Evolutionary conservation across 129 eudicot genomes (phyloP).

Genomic region (Saposhnikovia divaricata): DNA sequence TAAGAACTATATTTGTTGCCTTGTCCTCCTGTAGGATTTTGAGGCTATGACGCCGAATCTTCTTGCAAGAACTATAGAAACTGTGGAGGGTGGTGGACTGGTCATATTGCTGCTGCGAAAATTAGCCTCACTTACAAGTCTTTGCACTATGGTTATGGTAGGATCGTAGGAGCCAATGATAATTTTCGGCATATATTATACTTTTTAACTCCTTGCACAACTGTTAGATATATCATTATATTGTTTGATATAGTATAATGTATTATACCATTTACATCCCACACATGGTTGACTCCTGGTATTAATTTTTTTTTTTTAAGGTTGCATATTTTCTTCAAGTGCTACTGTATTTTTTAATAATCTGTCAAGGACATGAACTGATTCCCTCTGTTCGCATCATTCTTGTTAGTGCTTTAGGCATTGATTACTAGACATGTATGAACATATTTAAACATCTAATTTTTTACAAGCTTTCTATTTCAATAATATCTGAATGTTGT

Average conservation of each 20-base stretch:
- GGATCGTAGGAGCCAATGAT: background rate
- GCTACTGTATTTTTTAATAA: background rate
- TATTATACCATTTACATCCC: background rate
- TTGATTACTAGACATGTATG: background rate
- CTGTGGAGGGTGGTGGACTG: constrained; percentile 97
- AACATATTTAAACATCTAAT: background rate
- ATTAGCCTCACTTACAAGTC: constrained; percentile 79
- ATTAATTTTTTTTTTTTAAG: background rate
- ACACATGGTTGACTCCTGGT: background rate
- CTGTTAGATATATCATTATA: background rate
- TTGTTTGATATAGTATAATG: background rate
- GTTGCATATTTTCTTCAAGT: background rate
- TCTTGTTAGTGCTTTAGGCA: background rate
- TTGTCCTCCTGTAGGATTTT: constrained; percentile 49
- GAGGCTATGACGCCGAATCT: constrained; percentile 95
- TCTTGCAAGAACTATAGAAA: constrained; percentile 93
- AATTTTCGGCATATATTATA: background rate
- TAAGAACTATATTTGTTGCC: background rate
- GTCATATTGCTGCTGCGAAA: constrained; percentile 72
- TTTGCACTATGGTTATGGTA: constrained; percentile 98
- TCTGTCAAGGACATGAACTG: background rate
- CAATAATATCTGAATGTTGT: background rate
- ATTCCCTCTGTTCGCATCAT: background rate
- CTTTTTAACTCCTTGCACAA: background rate
- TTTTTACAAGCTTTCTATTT: background rate